Base-by-base conservation (phyloP, 1,284 basidiomycete genomes). In the Leccinum solheimii region DNA sequence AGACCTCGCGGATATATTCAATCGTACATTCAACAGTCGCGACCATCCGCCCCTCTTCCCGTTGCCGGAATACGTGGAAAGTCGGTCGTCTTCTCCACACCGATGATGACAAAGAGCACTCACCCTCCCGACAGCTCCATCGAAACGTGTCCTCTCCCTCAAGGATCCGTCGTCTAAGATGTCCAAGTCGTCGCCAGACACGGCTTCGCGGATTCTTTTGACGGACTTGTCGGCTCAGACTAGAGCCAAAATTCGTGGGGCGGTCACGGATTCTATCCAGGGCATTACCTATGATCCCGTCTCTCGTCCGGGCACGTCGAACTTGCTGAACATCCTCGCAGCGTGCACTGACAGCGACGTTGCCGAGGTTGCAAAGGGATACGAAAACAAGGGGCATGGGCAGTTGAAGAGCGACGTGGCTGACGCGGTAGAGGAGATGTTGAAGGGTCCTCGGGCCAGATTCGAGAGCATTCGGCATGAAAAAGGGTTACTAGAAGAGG, bases 141-240 rank as follows among this genome's bases (percentile, higher is more conserved):
- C 87, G 2, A 86, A 85, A 72, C 85, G 92, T 56, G 80, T 95
- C 16, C 84, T 97, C 8, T 96, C 94, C 3, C 85, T 98, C 14
- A 88, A 87, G 60, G 91, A 97, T 72, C 93, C 95, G 1, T 79
- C 81, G 0, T 84, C 88, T 10, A 98, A 98, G 76, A 98, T 98
- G 96, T 97, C 95, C 48, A 98, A 98, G 75, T 98, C 96, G 0
- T 83, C 92, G 0, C 90, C 89, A 0, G 87, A 93, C 70, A 67
- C 84, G 1, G 78, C 84, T n/a, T 95, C 94, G 1, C 89, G 95
- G 27, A 94, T 98, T 67, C 79, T 94, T 59, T 81, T 98, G 45
- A 97, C 93, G 21, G 96, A 98, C 72, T 77, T 83, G 0, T 75
- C 84, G 1, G 70, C 78, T 3, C 76, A 85, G 68, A 92, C 97